Percentiles rank a stretch among this genome's conserved stretches.
phyloP scores from a whole-genome alignment of 1,284 basidiomycete species.

The Erythrobasidium hasegawianum region DNA sequence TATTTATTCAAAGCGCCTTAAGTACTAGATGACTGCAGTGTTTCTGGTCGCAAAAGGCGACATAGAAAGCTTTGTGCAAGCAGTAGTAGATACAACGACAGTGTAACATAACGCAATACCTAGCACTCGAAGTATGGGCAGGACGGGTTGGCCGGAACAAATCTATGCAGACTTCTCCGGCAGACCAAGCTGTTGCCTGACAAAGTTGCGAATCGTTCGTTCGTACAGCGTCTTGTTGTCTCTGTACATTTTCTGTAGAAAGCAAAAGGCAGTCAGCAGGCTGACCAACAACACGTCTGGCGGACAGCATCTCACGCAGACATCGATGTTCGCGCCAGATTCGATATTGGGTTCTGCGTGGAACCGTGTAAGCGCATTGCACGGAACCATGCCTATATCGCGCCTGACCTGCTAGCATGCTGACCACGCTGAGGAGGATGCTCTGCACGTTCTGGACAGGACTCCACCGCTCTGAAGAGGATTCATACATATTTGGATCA shows the following conservation, averaged over 20 bases:
- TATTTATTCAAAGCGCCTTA: slow-evolving; percentile 41
- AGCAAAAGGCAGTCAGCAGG: background rate
- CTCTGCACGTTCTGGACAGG: slow-evolving; percentile 97
- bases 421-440: slow-evolving; percentile 83
- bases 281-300: background rate
- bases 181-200: slow-evolving; percentile 53
- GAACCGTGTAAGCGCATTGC: background rate
- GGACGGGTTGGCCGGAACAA: too few species aligned
- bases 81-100: background rate
- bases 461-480: slow-evolving; percentile 94
- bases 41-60: too few species aligned
- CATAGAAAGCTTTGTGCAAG: background rate
- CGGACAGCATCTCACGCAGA: slow-evolving; percentile 47
- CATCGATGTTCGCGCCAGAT: slow-evolving; percentile 93
- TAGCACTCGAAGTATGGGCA: too few species aligned
- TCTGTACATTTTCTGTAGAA: slow-evolving; percentile 68
- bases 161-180: slow-evolving; percentile 35
- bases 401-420: slow-evolving; percentile 86
- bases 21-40: background rate
- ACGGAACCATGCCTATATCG: background rate
- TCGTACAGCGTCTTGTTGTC: slow-evolving; percentile 66
- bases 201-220: slow-evolving; percentile 53
- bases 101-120: too few species aligned
- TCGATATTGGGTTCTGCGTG: slow-evolving; percentile 90
- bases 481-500: slow-evolving; percentile 67